Percentiles rank a stretch among this genome's conserved stretches.
Conservation (phyloP, 768 basidiomycete genomes). For the Boletus sensibilis region DNA sequence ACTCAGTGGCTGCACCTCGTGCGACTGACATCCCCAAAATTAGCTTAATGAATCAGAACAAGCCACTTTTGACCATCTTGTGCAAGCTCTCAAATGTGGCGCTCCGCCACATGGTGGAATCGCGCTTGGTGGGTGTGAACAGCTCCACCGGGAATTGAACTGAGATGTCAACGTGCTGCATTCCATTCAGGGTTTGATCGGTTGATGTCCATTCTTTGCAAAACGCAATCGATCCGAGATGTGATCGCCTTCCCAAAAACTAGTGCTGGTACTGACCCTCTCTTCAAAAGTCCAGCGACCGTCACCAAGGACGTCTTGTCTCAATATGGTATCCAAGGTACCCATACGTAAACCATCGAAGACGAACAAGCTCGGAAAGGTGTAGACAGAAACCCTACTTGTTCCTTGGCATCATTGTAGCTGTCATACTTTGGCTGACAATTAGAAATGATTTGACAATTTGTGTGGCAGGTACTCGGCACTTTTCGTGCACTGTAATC, state of each 20-base stretch:
- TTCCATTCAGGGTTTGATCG: constrained; percentile 78
- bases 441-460: constrained; percentile 1
- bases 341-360: constrained; percentile 9
- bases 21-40: constrained; percentile 9
- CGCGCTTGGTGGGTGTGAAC: constrained; percentile 65
- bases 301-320: constrained; percentile 50
- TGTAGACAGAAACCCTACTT: background rate
- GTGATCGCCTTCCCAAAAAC: constrained; percentile 98
- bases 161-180: constrained; percentile 3
- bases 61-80: constrained; percentile 75
- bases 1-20: constrained; percentile 8
- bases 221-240: constrained; percentile 84
- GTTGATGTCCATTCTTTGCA: constrained; percentile 87
- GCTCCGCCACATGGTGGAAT: constrained; percentile 97
- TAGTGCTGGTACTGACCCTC: constrained; percentile 74
- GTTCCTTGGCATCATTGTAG: constrained; percentile 2
- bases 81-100: constrained; percentile 84
- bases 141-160: constrained; percentile 6
- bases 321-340: constrained; percentile 61
- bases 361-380: background rate
- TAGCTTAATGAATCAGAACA: constrained; percentile 76
- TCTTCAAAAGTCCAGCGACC: constrained; percentile 84
- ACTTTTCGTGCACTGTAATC: background rate
- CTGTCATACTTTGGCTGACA: background rate
- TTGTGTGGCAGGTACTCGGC: background rate